Base-by-base conservation (phyloP, 495 filamentous ascomycete genomes). In the Tuber umbilicatum region DNA sequence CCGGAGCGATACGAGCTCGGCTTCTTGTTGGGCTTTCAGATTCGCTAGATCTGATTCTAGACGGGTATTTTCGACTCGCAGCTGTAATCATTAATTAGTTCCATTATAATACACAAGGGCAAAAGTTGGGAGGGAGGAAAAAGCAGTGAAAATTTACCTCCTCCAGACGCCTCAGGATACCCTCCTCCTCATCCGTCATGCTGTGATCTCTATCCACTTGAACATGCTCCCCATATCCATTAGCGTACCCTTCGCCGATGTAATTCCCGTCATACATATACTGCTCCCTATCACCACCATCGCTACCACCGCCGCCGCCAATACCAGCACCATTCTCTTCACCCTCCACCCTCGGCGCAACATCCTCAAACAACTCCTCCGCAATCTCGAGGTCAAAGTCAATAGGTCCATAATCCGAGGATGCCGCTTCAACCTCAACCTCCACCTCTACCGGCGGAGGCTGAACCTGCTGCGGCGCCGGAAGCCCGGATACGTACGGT, bases 391-490 rank as follows among this genome's bases (percentile, higher is more conserved):
- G 27, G 55, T 64, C 55, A 64, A 64, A 64, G 60, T 79, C 72
- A 35, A 74, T 74, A 41, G 64, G 71, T 23, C 76, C 77, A 74
- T 79, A 79, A 74, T 79, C 77, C 69, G 77, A 79, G 41, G 77
- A 79, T 38, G 74, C 21, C 67, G 41, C 69, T 71, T 64, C 55
- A 19, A 64, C 27, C 27, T 64, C 55, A 31, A 31, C 14, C 55
- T 31, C 55, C 55, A 16, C 55, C 55, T 64, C 55, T 19, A 5
- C 14, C 27, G 77, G 77, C 9, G 39, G n/a, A 38, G 72, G 71
- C 31, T 45, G 76, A 43, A 50, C 73, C 41, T 73, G 71, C 16
- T 78, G 70, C 55, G 39, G 41, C 9, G 41, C 40, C 21, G 31
- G 74, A 1, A 50, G 38, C 38, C 16, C 55, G 9, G 73, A 47